These are phyloP conservation scores for Evansstolkia leycettana DNA, from an alignment of 495 filamentous ascomycete species.

Conservation along the genomic window DNA sequence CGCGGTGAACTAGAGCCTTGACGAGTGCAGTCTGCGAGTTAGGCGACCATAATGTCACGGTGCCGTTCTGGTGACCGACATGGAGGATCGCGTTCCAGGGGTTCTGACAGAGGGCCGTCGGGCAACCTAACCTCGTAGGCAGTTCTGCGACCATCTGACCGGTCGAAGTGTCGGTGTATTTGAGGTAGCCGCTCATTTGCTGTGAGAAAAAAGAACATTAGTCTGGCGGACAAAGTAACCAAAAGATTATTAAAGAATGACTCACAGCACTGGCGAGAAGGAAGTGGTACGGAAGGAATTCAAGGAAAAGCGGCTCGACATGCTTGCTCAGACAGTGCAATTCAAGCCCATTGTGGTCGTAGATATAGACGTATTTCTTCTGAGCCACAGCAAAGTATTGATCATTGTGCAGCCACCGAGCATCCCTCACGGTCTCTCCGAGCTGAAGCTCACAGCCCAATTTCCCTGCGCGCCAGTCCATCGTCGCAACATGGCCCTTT, in stretches of 20 bases:
- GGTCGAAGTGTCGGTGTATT: constrained; percentile 92
- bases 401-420: constrained; percentile 88
- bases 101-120: constrained; percentile 78
- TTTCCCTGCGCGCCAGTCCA: constrained; percentile 92
- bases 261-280: constrained; percentile 74
- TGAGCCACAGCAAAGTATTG: constrained; percentile 96
- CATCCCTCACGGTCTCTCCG: constrained; percentile 78
- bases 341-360: constrained; percentile 80
- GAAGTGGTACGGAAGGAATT: constrained; percentile 95
- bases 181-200: constrained; percentile 74
- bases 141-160: constrained; percentile 75
- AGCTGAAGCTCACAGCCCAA: constrained; percentile 84
- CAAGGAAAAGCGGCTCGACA: constrained; percentile 85
- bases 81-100: constrained; percentile 84
- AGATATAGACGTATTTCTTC: constrained; percentile 94
- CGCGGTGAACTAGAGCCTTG: constrained; percentile 86
- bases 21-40: constrained; percentile 78
- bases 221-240: neutral
- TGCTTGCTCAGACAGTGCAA: constrained; percentile 82
- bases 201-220: constrained; percentile 19
- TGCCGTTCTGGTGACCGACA: constrained; percentile 86
- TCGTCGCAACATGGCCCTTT: constrained; percentile 90
- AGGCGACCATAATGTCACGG: constrained; percentile 91
- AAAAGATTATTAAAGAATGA: constrained; percentile 4
- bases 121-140: constrained; percentile 69